Percentiles rank a stretch among this genome's conserved stretches.
These are phyloP conservation scores for Phytomonas sp. DNA, from an alignment of 208 protist genomes.

Conservation along the genomic window DNA sequence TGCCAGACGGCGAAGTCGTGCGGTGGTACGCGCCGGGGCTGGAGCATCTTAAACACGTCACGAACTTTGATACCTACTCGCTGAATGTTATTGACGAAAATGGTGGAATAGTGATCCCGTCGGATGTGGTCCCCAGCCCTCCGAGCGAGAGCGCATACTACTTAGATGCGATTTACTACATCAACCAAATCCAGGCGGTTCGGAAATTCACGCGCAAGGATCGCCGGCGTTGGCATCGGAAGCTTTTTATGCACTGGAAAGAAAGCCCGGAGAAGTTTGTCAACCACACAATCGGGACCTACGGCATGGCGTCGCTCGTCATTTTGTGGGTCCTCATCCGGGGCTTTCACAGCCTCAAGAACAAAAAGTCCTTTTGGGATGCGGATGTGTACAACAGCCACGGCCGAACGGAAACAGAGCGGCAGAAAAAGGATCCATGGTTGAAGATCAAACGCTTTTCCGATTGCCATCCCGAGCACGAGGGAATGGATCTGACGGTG, in stretches of 20 bases:
- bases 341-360: slow-evolving; percentile 78
- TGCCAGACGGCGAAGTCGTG: slow-evolving; percentile 67
- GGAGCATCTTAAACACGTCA: slow-evolving; percentile 74
- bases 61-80: slow-evolving; percentile 83
- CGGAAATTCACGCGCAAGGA: slow-evolving; percentile 83
- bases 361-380: slow-evolving; percentile 87
- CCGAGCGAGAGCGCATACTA: slow-evolving; percentile 56
- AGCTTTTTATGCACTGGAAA: slow-evolving; percentile 73
- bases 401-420: slow-evolving; percentile 53
- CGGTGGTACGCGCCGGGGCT: slow-evolving; percentile 76
- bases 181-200: slow-evolving; percentile 46
- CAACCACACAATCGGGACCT: slow-evolving; percentile 52
- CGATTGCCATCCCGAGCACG: slow-evolving; percentile 80
- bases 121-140: slow-evolving; percentile 68
- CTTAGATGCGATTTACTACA: slow-evolving; percentile 73
- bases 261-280: slow-evolving; percentile 78
- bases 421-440: slow-evolving; percentile 47
- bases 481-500: slow-evolving; percentile 44
- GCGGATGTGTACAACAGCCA: slow-evolving; percentile 49
- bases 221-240: slow-evolving; percentile 68
- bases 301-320: slow-evolving; percentile 51
- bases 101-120: slow-evolving; percentile 71
- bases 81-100: slow-evolving; percentile 86
- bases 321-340: slow-evolving; percentile 58
- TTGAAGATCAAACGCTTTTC: slow-evolving; percentile 75